Evolutionary conservation across 2,329 filamentous ascomycete genomes (phyloP).

Genomic region (Sclerotinia minor): DNA sequence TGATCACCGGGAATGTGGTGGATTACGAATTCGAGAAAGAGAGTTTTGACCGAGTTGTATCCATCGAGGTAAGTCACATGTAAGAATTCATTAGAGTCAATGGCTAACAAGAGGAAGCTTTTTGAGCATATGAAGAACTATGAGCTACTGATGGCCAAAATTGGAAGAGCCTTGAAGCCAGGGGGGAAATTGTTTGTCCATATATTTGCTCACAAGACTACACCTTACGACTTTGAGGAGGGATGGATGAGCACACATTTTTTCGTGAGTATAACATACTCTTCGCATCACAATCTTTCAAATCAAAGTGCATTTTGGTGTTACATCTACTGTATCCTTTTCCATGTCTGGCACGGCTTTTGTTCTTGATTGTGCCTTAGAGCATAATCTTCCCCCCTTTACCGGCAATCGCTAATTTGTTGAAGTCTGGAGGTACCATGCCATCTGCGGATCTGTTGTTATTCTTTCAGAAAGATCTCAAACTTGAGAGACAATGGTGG

Average conservation of each 20-base stretch:
- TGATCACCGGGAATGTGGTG: conserved; percentile 67
- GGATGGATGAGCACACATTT: conserved; percentile 76
- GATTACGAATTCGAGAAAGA: conserved; percentile 62
- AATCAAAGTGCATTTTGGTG: background rate
- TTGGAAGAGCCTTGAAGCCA: conserved; percentile 58
- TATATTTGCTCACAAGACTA: conserved; percentile 63
- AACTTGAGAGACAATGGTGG: conserved; percentile 67
- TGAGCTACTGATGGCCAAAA: conserved; percentile 63
- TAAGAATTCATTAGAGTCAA: background rate
- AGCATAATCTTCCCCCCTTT: background rate
- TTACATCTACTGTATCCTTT: background rate
- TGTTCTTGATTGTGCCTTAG: background rate
- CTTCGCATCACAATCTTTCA: background rate
- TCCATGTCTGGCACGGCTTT: background rate
- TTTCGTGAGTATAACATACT: conserved; percentile 46
- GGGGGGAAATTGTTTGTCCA: conserved; percentile 69
- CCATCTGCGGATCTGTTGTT: conserved; percentile 64
- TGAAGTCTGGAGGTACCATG: conserved; percentile 67
- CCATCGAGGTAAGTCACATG: conserved; percentile 53
- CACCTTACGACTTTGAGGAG: conserved; percentile 68
- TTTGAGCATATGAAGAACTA: conserved; percentile 81
- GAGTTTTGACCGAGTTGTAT: conserved; percentile 64
- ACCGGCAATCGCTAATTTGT: background rate
- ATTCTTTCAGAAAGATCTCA: conserved; percentile 65
- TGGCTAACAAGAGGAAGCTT: conserved; percentile 48